Base-by-base conservation (phyloP, 306 rosid genomes). In the Sophora flavescens region DNA sequence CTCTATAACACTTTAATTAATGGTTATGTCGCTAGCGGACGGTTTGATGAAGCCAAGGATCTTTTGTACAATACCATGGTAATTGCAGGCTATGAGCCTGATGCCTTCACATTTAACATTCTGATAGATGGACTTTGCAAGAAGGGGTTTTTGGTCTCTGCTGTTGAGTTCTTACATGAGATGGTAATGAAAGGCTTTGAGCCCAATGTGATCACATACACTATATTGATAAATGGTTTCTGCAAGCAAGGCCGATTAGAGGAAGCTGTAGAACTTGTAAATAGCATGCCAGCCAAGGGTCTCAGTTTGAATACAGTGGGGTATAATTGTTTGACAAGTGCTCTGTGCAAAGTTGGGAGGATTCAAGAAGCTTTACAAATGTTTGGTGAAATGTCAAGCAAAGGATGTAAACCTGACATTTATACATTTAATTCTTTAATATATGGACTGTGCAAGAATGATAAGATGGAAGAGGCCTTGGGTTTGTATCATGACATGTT, bases 161-260 rank as follows among this genome's bases (percentile, higher is more conserved):
- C 97, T 64, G 68, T 68, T 53, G 89, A 87, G 68, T 85, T 83
- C 85, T 82, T 89, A 53, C n/a, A 81, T 73, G 92, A 89, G 87
- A 88, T 92, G 90, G 75, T 26, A 74, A 61, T 38, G 33, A 84
- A 80, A 84, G 97, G 93, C 38, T 85, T 89, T 69, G 72, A 85
- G 80, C 98, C 98, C 15, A 90, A 89, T 78, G 89, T 87, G 70
- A 84, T 89, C 68, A 92, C 98, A 5, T 94, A 94, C 86, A 92
- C 96, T 12, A 88, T 72, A 75, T 78, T 94, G 84, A 83, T 92
- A 35, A 86, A 89, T 80, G 88, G 91, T 58, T 85, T 87, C 75
- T 92, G 97, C 90, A 92, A 84, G 86, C 87, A 82, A 39, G 91
- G 95, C 15, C 84, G 41, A 52, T 83, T 89, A 4, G 88, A 82